phyloP scores from a whole-genome alignment of 257 asterid genomes.

The Solanum arcanum region DNA sequence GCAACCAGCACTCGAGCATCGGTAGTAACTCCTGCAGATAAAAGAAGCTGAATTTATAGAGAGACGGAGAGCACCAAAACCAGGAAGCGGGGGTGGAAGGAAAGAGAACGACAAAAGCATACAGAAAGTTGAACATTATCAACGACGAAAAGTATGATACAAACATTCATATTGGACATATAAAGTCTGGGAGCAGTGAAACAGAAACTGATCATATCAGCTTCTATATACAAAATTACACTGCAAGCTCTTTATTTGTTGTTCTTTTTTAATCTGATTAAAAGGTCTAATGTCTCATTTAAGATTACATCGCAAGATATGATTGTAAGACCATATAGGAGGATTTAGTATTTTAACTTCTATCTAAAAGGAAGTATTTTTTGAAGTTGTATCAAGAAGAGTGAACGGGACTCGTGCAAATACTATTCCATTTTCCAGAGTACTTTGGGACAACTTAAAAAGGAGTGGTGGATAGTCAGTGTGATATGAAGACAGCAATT shows the following conservation, averaged over 20 bases:
- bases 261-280: not conserved
- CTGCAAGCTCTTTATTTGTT: not conserved
- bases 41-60: slow-evolving; percentile 4
- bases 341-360: not conserved
- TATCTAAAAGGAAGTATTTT: not conserved
- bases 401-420: not conserved
- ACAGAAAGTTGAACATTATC: not conserved
- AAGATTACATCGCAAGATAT: not conserved
- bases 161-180: not conserved
- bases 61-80: not conserved
- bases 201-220: not conserved
- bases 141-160: not conserved
- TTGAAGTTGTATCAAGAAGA: not conserved
- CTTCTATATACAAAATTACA: not conserved
- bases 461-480: not conserved
- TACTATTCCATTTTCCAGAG: not conserved
- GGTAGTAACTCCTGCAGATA: slow-evolving; percentile 71
- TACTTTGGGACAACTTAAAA: not conserved
- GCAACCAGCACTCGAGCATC: slow-evolving; percentile 78
- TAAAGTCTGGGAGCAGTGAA: not conserved
- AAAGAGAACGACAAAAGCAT: not conserved
- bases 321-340: not conserved
- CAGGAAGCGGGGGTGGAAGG: not conserved
- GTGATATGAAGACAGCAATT: not conserved
- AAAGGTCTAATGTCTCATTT: not conserved